Evolutionary conservation across 1,284 basidiomycete genomes (phyloP).

Genomic region (Mycosarcoma maydis): DNA sequence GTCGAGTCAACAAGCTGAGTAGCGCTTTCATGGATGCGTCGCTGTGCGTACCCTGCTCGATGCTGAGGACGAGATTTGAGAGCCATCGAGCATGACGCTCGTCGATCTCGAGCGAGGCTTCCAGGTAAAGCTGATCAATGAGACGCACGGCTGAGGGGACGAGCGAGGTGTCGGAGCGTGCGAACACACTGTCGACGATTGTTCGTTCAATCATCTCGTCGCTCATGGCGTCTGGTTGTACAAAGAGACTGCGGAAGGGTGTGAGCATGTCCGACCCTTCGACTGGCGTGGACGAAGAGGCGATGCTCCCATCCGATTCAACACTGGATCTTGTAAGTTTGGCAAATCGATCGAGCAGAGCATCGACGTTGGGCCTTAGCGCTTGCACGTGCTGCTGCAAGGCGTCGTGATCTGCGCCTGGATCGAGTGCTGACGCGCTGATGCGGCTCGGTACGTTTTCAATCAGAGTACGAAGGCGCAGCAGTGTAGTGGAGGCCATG

Average conservation of each 20-base stretch:
- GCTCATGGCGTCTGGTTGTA: slow-evolving; percentile 31
- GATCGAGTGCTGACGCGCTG: slow-evolving; percentile 7
- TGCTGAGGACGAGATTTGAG: slow-evolving; percentile 20
- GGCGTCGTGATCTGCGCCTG: slow-evolving; percentile 11
- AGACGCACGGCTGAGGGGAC: slow-evolving; percentile 27
- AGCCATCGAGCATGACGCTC: slow-evolving; percentile 47
- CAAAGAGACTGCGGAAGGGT: slow-evolving; percentile 28
- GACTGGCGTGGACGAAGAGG: slow-evolving; percentile 7
- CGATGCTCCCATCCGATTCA: not conserved
- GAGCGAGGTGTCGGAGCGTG: slow-evolving; percentile 5
- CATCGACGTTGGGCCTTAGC: slow-evolving; percentile 23
- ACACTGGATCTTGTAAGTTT: not conserved
- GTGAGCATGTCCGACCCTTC: slow-evolving; percentile 29
- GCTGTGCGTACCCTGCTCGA: slow-evolving; percentile 13
- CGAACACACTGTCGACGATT: slow-evolving; percentile 33
- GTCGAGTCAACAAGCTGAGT: slow-evolving; percentile 14
- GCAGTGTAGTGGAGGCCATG: slow-evolving; percentile 40
- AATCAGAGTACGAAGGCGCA: slow-evolving; percentile 42
- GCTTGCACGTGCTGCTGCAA: slow-evolving; percentile 29
- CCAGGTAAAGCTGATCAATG: slow-evolving; percentile 47
- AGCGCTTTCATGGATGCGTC: slow-evolving; percentile 12
- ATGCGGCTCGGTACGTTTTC: slow-evolving; percentile 28
- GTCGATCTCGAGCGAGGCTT: slow-evolving; percentile 48
- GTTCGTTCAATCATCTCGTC: slow-evolving; percentile 45
- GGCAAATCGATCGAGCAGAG: slow-evolving; percentile 24